Evolutionary conservation across 176 grass and related monocot genomes (phyloP).

Genomic region (Elymus sibiricus): DNA sequence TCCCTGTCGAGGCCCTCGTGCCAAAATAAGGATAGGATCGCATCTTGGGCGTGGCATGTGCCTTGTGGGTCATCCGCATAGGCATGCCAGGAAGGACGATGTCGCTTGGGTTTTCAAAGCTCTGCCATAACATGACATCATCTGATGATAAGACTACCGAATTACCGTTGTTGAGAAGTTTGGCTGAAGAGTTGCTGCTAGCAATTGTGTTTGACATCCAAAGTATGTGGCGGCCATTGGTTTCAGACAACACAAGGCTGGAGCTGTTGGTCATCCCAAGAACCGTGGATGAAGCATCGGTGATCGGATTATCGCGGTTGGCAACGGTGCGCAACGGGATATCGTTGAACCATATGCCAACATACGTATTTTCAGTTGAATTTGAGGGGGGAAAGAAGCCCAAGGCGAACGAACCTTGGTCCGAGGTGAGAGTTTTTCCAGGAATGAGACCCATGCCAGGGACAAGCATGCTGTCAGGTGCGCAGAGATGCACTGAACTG

Average conservation of each 20-base stretch:
- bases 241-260: conserved; percentile 4
- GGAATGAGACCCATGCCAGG: neutral
- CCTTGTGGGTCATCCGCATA: neutral
- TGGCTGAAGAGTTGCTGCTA: neutral
- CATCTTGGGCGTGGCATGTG: too few species aligned
- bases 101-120: conserved; percentile 39
- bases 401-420: neutral
- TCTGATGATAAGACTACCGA: neutral
- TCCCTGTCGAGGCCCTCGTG: too few species aligned
- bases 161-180: conserved; percentile 24
- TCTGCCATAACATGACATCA: conserved; percentile 29
- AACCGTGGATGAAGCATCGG: neutral
- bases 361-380: conserved; percentile 19
- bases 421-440: neutral
- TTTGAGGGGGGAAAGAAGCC: conserved; percentile 27
- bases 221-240: neutral
- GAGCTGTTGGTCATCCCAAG: conserved; percentile 8
- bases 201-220: conserved; percentile 14
- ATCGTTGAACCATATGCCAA: conserved; percentile 35
- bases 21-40: too few species aligned
- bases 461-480: neutral
- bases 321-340: neutral
- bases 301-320: conserved; percentile 4
- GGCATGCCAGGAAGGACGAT: conserved; percentile 26
- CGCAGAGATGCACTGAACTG: neutral